phyloP scores from a whole-genome alignment of 169 alveolate species.

The Theileria sp. region DNA sequence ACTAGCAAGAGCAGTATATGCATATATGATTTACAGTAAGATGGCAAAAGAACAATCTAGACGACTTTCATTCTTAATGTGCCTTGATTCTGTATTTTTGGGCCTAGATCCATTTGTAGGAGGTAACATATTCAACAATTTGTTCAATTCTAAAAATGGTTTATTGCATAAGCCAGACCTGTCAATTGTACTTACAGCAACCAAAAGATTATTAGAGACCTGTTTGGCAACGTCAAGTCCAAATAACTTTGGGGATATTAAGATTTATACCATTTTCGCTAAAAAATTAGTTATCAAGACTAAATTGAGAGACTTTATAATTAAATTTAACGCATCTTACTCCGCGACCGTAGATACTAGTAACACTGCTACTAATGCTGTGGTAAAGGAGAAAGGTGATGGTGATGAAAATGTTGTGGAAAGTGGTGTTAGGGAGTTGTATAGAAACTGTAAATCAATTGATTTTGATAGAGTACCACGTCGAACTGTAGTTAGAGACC shows the following conservation, averaged over 20 bases:
- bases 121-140: constrained; percentile 61
- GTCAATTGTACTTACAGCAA: constrained; percentile 31
- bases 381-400: neutral
- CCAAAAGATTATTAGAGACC: constrained; percentile 12
- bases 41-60: constrained; percentile 26
- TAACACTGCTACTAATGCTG: neutral
- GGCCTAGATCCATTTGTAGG: constrained; percentile 70
- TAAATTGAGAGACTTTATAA: neutral
- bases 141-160: constrained; percentile 54
- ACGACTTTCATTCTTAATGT: constrained; percentile 47
- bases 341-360: neutral
- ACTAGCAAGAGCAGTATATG: constrained; percentile 90
- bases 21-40: constrained; percentile 56
- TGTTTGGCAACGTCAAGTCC: constrained; percentile 10
- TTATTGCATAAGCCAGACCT: constrained; percentile 37
- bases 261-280: neutral
- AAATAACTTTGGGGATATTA: neutral
- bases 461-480: neutral
- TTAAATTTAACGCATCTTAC: neutral
- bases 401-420: neutral
- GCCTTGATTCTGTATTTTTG: constrained; percentile 68
- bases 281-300: neutral
- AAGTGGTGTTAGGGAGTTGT: neutral
- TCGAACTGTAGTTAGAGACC: neutral
- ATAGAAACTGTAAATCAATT: neutral